phyloP scores from a whole-genome alignment of 805 yeast species.

The Ogataea nakhonphanomensis region DNA sequence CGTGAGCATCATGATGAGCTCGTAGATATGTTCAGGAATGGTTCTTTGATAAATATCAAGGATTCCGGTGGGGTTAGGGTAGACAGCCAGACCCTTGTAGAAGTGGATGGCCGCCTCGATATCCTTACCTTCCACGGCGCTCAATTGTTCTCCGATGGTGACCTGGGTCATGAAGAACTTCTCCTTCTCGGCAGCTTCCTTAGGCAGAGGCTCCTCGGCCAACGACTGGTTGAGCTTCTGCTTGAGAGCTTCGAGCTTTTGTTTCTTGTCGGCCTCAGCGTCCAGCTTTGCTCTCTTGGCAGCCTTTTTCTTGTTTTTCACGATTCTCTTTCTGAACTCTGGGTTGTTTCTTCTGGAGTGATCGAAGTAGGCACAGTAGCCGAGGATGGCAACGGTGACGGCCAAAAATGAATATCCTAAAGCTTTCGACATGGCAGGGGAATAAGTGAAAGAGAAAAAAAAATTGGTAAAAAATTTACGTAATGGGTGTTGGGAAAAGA shows the following conservation, averaged over 20 bases:
- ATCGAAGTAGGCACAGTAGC: conserved; percentile 88
- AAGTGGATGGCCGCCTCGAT: conserved; percentile 83
- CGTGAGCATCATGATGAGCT: conserved; percentile 80
- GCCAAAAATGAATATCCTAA: conserved; percentile 36
- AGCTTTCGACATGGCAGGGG: conserved; percentile 27
- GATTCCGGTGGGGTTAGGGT: conserved; percentile 93
- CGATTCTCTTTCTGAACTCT: conserved; percentile 75
- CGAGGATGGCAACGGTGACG: conserved; percentile 54
- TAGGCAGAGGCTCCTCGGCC: conserved; percentile 71
- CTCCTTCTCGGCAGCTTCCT: conserved; percentile 66
- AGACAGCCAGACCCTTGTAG: conserved; percentile 89
- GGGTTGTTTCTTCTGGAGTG: conserved; percentile 81
- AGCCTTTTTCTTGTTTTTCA: conserved; percentile 59
- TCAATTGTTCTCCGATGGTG: conserved; percentile 78
- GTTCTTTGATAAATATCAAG: conserved; percentile 86
- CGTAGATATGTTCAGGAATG: conserved; percentile 78
- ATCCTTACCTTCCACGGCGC: conserved; percentile 62
- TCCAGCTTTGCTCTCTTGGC: conserved; percentile 51
- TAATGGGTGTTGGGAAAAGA: conserved; percentile 45
- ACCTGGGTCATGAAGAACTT: conserved; percentile 78
- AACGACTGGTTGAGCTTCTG: conserved; percentile 62
- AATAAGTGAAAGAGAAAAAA: conserved; percentile 2
- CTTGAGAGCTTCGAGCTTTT: conserved; percentile 58
- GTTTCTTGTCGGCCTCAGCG: conserved; percentile 56
- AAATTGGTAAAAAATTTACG: conserved; percentile 4